Percentiles rank a stretch among this genome's conserved stretches.
Conservation (phyloP, 1,139 yeast genomes). For the Keqinozyma sinolaborantium region DNA sequence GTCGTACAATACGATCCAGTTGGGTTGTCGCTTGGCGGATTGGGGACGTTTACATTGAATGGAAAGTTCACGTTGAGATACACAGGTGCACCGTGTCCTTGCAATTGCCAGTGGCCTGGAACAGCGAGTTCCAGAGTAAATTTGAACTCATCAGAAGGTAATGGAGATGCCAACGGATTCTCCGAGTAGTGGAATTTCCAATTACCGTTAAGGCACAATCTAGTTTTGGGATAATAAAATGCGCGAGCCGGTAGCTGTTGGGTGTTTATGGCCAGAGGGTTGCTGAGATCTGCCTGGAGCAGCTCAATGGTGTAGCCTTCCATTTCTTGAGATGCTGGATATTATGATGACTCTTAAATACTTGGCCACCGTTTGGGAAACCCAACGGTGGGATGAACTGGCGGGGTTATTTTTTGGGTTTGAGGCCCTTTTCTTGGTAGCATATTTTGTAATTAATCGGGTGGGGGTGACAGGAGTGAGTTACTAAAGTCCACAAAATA, state of each 20-base stretch:
- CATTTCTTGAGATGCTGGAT: no score
- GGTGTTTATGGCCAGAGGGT: no score
- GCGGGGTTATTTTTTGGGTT: no score
- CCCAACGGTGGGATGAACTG: no score
- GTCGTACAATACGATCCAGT: slow-evolving; percentile 24
- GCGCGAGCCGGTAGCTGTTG: slow-evolving; percentile 11
- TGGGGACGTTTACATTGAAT: slow-evolving; percentile 28
- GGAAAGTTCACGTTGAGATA: slow-evolving; percentile 29
- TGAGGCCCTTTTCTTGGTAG: no score
- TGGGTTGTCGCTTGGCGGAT: slow-evolving; percentile 27
- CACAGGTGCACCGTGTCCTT: slow-evolving; percentile 26
- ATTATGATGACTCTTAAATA: no score
- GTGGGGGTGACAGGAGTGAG: no score
- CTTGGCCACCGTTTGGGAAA: no score
- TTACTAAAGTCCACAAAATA: no score
- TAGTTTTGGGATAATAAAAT: slow-evolving; percentile 11
- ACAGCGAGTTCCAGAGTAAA: slow-evolving; percentile 15
- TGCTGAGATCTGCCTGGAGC: not conserved
- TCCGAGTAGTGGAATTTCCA: slow-evolving; percentile 23
- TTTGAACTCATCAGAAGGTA: slow-evolving; percentile 11
- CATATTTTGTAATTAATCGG: no score
- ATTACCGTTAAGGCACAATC: slow-evolving; percentile 20
- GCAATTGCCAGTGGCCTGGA: slow-evolving; percentile 35
- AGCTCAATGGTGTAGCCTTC: slow-evolving; percentile 1
- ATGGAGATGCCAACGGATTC: slow-evolving; percentile 17